These are phyloP conservation scores for Lodderomyces beijingensis DNA, from an alignment of 1,139 yeast genomes.

Conservation along the genomic window DNA sequence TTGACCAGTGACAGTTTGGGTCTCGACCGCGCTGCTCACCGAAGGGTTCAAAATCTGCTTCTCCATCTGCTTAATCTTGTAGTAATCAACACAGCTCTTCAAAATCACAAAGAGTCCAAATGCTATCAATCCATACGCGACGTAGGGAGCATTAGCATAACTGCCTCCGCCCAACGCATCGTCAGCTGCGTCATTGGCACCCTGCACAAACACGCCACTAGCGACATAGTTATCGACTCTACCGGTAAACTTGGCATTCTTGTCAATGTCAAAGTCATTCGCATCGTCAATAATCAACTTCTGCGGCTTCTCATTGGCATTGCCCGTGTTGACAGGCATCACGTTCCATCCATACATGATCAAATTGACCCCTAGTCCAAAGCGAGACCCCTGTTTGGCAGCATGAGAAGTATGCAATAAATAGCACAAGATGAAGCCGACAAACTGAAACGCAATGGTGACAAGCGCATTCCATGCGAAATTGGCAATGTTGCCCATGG, in stretches of 20 bases:
- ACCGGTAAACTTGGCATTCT: conserved; percentile 27
- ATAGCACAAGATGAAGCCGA: conserved; percentile 89
- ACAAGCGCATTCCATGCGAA: conserved; percentile 88
- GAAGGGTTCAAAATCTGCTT: conserved; percentile 43
- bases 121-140: conserved; percentile 58
- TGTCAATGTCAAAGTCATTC: conserved; percentile 47
- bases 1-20: conserved; percentile 4
- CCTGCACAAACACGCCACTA: conserved; percentile 23
- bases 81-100: conserved; percentile 68
- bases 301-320: conserved; percentile 32
- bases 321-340: conserved; percentile 57
- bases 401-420: conserved; percentile 94
- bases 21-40: conserved; percentile 1
- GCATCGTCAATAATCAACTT: conserved; percentile 54
- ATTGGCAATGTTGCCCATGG: conserved; percentile 89
- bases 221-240: conserved; percentile 45
- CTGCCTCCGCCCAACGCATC: conserved; percentile 5
- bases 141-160: conserved; percentile 30
- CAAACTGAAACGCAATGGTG: conserved; percentile 85
- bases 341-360: conserved; percentile 71
- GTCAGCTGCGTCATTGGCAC: conserved; percentile 10
- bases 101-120: conserved; percentile 64
- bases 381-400: conserved; percentile 91
- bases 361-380: conserved; percentile 86
- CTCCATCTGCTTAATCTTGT: conserved; percentile 76